These are phyloP conservation scores for Mortierella polycephala DNA, from an alignment of 371 early-diverging fungal genomes.

Conservation along the genomic window DNA sequence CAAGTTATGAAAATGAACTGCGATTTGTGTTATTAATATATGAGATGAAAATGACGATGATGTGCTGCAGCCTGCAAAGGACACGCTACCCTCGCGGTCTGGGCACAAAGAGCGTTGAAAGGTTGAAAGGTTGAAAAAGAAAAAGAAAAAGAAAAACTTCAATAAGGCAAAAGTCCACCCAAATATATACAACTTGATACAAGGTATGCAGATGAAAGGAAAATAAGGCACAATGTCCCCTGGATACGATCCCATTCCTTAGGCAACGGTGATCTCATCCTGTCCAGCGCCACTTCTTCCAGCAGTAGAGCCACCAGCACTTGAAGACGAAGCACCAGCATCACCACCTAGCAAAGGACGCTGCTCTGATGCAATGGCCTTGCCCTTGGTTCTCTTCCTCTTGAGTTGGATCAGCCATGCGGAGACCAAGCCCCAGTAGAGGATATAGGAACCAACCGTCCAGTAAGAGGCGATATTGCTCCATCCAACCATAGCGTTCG, in stretches of 20 bases:
- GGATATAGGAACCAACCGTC: conserved; percentile 62
- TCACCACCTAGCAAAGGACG: conserved; percentile 10
- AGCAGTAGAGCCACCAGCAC: background rate
- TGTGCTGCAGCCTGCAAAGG: too few relatives aligned
- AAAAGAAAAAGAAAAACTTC: too few relatives aligned
- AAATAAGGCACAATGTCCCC: background rate
- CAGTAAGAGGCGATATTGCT: conserved; percentile 64
- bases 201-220: too few relatives aligned
- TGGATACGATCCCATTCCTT: background rate
- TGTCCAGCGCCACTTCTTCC: background rate
- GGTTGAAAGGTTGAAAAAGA: too few relatives aligned
- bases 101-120: too few relatives aligned
- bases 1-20: too few relatives aligned
- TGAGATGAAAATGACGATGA: too few relatives aligned
- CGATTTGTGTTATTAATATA: too few relatives aligned
- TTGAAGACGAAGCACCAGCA: background rate
- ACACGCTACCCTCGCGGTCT: too few relatives aligned
- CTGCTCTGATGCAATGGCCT: conserved; percentile 12
- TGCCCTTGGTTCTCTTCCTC: conserved; percentile 16
- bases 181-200: too few relatives aligned
- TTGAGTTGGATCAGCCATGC: conserved; percentile 51
- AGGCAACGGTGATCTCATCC: background rate
- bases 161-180: too few relatives aligned
- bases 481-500: conserved; percentile 79
- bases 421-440: conserved; percentile 64